Base-by-base conservation (phyloP, 2,329 filamentous ascomycete species). In the Ceratocystis harringtonii region DNA sequence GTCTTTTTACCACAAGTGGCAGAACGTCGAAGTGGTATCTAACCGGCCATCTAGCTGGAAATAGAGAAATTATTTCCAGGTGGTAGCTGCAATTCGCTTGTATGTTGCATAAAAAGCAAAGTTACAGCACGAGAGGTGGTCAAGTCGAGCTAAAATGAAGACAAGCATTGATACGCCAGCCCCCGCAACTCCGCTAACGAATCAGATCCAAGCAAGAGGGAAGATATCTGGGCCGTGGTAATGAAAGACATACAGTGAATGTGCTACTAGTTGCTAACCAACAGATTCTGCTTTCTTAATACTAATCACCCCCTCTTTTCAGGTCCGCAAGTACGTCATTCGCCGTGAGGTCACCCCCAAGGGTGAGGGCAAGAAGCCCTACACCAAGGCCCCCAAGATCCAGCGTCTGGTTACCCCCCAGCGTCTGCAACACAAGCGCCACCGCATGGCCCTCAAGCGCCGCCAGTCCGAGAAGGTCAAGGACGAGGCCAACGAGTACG, bases 381-480 rank as follows among this genome's bases (percentile, higher is more conserved):
- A 97, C 88, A 96, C 92, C 88, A 99, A 99, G 90, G 94, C 94
- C 75, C 94, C 94, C 80, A 95, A 92, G 86, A 99, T 99, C 82
- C 94, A 99, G 87, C 90, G 94, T 79, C 90, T 99, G 75, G 91
- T 99, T 75, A 99, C 94, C 76, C 94, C 94, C 79, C 94, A 97
- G 84, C 94, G 94, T 79, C 91, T 99, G 77, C 94, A 99, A 86
- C 94, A 96, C 89, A 99, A 97, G 90, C 91, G 94, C 76, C 94
- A 97, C 85, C 86, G 92, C 74, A 83, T 95, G 75, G 92, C 94
- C 76, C 88, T 99, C 82, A 99, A 99, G 91, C 90, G 92, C 79
- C 92, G 94, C 80, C 90, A 91, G 77, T 82, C 92, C 76, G 94
- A 99, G 84, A 89, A 92, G 80, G 86, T 90, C 82, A 96, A 96